Conservation (phyloP, 1,139 yeast genomes). For the Blastobotrys elegans region DNA sequence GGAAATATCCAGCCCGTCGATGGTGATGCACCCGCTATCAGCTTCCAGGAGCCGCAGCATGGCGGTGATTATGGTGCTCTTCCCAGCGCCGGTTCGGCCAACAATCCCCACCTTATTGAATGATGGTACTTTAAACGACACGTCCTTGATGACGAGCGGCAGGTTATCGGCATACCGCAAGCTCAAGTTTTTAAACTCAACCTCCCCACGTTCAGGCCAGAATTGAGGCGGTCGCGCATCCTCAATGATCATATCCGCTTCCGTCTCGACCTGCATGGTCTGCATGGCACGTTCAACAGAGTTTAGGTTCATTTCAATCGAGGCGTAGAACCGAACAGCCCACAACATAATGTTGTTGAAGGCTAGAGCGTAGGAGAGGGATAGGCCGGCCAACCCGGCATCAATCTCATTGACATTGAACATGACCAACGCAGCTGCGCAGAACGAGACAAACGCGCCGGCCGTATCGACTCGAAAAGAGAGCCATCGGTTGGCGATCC, state of each 20-base stretch:
- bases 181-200: constrained; percentile 70
- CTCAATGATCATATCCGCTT: constrained; percentile 65
- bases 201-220: constrained; percentile 85
- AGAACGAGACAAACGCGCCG: constrained; percentile 78
- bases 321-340: constrained; percentile 85
- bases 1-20: constrained; percentile 92
- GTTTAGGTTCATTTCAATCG: constrained; percentile 92
- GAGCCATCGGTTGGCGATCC: constrained; percentile 97
- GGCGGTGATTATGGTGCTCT: constrained; percentile 92
- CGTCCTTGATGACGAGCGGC: constrained; percentile 85
- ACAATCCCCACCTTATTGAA: constrained; percentile 87
- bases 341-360: constrained; percentile 87
- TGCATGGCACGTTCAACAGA: constrained; percentile 89
- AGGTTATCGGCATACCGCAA: constrained; percentile 83
- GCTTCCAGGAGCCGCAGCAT: constrained; percentile 91
- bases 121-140: constrained; percentile 70
- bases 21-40: constrained; percentile 71
- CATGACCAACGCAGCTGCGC: constrained; percentile 74
- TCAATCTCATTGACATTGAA: constrained; percentile 61
- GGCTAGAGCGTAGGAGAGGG: constrained; percentile 84
- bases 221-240: constrained; percentile 61
- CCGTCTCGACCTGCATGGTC: constrained; percentile 78
- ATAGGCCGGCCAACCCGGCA: constrained; percentile 94
- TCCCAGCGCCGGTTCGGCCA: constrained; percentile 98
- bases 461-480: constrained; percentile 77